Base-by-base conservation (phyloP, 176 grass and related monocot genomes). In the Avena insularis region DNA sequence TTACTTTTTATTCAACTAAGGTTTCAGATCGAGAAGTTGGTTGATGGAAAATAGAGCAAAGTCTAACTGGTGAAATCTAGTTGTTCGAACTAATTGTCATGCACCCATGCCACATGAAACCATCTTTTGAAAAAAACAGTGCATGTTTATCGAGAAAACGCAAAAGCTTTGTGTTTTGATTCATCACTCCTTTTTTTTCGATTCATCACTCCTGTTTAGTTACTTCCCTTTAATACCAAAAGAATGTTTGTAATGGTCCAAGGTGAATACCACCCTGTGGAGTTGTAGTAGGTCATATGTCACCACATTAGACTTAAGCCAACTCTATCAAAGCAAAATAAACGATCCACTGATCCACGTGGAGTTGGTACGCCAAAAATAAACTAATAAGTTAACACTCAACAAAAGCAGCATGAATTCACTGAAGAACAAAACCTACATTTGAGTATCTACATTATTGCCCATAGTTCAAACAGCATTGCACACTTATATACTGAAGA, bases 271-370 rank as follows among this genome's bases (percentile, higher is more conserved):
- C 6, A 60, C 2, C 33, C 48, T 13, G 31, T 14, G n/a, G 9
- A 21, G 33, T 21, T 38, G 19, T 59, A 79, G 10, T 6, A 21
- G 17, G 31, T 79, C 38, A 79, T 45, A 61, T 40, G 38, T 46
- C 12, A 61, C 20, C 20, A 62, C 12, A 43, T 61, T 58, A 78
- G n/a, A 4, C 5, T 45, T 60, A 9, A 60, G 35, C 12, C 35
- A 29, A 14, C 56, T 21, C 54, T 21, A 79, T 23, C 77, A 79
- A 58, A 58, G 19, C 29, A 13, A 78, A 78, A 58, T 78, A 29
- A 56, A 59, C 0, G 2, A 56, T 40, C 31, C 9, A 14, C 31
- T 13, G 0, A 31, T 4, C 53, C 11, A 14, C 56, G 40, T 20
- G 76, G 31, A 59, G 17, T 58, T 58, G 31, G 54, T 54, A 25